Evolutionary conservation across 2,329 filamentous ascomycete species (phyloP).

Genomic region (Pseudogymnoascus sp.): DNA sequence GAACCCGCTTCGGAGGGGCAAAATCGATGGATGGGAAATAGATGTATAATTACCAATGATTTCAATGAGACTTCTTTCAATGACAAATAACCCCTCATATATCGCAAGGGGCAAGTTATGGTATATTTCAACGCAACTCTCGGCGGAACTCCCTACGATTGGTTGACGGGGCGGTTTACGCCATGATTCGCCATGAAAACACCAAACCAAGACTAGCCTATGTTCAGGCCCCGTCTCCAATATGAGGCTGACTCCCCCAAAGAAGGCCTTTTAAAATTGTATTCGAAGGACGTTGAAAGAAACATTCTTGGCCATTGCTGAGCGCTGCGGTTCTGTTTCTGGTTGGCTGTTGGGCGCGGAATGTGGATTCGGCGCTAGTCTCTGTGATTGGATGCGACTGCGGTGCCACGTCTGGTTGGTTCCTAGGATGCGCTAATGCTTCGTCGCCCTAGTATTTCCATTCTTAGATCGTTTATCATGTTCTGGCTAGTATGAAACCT

Average conservation of each 20-base stretch:
- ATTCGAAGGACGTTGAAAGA: not conserved
- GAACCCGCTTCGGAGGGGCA: not conserved
- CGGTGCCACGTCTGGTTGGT: constrained; percentile 6
- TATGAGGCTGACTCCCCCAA: not conserved
- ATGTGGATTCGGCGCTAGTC: constrained; percentile 1
- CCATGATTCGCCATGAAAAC: not conserved
- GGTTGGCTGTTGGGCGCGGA: constrained; percentile 10
- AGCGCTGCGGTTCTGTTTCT: constrained; percentile 10
- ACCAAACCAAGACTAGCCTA: not conserved
- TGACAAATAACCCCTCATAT: not conserved
- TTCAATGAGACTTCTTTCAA: not conserved
- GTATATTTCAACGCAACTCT: not conserved
- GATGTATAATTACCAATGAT: not conserved
- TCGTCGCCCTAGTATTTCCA: not conserved
- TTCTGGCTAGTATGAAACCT: not conserved
- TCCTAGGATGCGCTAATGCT: not conserved
- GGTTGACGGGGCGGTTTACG: not conserved
- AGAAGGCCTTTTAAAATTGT: not conserved
- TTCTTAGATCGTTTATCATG: not conserved
- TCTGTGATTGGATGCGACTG: constrained; percentile 11
- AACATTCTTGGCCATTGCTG: not conserved
- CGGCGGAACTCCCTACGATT: not conserved
- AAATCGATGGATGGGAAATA: not conserved
- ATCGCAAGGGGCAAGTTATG: not conserved
- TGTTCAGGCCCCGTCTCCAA: not conserved